Evolutionary conservation across 129 eudicot genomes (phyloP).

Genomic region (Lonicera japonica): DNA sequence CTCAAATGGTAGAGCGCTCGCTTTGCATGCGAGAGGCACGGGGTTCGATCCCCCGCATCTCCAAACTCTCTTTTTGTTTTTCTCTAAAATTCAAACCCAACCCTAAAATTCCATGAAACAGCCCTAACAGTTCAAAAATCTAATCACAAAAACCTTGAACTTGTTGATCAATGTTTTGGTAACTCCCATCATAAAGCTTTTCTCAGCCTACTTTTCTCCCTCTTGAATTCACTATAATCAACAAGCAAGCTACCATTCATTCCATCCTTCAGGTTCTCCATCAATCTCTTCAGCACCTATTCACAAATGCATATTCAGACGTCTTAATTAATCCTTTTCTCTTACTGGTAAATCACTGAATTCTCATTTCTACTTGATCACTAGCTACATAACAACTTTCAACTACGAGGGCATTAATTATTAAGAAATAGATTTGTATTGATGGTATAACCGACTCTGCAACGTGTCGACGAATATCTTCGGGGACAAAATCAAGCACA

Average conservation of each 20-base stretch:
- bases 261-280: conserved; percentile 81
- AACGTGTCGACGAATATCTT: conserved; percentile 58
- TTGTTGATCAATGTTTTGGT: no score
- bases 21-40: conserved; percentile 84
- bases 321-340: no score
- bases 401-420: neutral
- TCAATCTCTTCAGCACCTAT: conserved; percentile 64
- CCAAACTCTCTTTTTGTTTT: conserved; percentile 11
- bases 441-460: conserved; percentile 61
- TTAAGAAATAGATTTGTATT: neutral
- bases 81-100: neutral
- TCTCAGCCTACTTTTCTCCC: no score
- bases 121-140: no score
- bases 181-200: no score
- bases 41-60: conserved; percentile 87
- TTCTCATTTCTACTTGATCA: neutral
- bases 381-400: neutral
- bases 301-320: neutral
- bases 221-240: conserved; percentile 62
- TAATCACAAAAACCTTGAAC: no score
- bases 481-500: conserved; percentile 67
- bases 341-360: no score
- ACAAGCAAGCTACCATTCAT: conserved; percentile 73
- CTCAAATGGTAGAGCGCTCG: conserved; percentile 97
- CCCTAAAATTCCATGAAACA: no score